Evolutionary conservation across 345 rosid genomes (phyloP).

Genomic region (Sonneratia caseolaris): DNA sequence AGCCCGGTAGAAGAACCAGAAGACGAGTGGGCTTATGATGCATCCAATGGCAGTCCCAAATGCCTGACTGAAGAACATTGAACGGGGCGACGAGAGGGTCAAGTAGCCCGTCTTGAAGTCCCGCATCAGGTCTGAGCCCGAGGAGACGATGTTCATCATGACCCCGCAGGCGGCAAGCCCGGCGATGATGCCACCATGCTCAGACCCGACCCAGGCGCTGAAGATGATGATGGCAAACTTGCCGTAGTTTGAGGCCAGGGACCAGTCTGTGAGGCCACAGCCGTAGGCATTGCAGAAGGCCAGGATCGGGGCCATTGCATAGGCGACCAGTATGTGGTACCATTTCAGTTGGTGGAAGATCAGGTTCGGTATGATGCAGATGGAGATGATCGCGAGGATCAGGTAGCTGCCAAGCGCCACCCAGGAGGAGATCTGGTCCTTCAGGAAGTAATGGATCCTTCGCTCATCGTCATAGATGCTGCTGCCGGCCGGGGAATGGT

Average conservation of each 20-base stretch:
- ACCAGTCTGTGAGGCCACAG: constrained; percentile 83
- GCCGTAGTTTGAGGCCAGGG: constrained; percentile 81
- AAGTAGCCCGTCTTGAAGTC: constrained; percentile 92
- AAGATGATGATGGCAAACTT: constrained; percentile 69
- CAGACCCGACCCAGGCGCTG: constrained; percentile 72
- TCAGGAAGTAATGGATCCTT: constrained; percentile 27
- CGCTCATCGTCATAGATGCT: neutral
- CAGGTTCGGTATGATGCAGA: constrained; percentile 34
- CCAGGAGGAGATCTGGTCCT: constrained; percentile 68
- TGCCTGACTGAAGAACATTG: constrained; percentile 81
- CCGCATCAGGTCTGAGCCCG: constrained; percentile 83
- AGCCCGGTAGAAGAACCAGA: constrained; percentile 78
- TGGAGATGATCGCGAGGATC: constrained; percentile 38
- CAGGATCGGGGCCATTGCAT: constrained; percentile 57
- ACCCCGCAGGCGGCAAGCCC: constrained; percentile 84
- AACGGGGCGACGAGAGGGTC: constrained; percentile 79
- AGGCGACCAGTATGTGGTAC: constrained; percentile 63
- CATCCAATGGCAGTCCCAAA: constrained; percentile 73
- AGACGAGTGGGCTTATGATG: constrained; percentile 51
- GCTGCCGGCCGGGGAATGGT: neutral
- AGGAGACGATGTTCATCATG: constrained; percentile 88
- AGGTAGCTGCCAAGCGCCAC: constrained; percentile 44
- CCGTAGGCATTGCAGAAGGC: constrained; percentile 93
- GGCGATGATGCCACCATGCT: constrained; percentile 58
- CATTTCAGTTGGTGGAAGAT: constrained; percentile 65